A percentile compares a stretch with the other conserved stretches of the same genome.
phyloP scores from a whole-genome alignment of 768 basidiomycete genomes.

The Xerocomellus chrysenteron region DNA sequence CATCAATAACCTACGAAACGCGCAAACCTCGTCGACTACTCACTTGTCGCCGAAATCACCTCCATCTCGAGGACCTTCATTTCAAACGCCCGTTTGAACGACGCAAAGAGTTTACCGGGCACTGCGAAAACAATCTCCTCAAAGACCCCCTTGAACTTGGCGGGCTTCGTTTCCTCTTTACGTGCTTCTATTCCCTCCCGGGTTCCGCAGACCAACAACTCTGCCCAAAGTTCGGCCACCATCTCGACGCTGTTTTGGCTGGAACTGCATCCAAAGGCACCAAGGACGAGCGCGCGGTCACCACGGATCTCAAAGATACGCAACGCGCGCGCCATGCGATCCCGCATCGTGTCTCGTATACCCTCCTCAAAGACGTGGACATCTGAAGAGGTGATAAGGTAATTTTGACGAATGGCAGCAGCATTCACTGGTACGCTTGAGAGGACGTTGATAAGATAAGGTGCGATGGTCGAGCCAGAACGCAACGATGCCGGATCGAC shows the following conservation, averaged over 20 bases:
- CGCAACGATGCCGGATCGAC: slow-evolving; percentile 1
- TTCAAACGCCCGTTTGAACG: slow-evolving; percentile 42
- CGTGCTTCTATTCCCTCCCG: slow-evolving; percentile 20
- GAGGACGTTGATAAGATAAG: slow-evolving; percentile 40
- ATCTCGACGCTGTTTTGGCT: slow-evolving; percentile 41
- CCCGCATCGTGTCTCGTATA: slow-evolving; percentile 43
- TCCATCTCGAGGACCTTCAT: slow-evolving; percentile 39
- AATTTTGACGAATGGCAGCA: slow-evolving; percentile 39
- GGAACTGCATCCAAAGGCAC: slow-evolving; percentile 46
- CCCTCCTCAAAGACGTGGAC: slow-evolving; percentile 37
- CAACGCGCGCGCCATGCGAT: slow-evolving; percentile 48
- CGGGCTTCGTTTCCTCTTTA: slow-evolving; percentile 18
- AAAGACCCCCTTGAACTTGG: slow-evolving; percentile 41
- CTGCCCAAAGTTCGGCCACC: slow-evolving; percentile 47
- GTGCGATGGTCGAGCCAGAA: slow-evolving; percentile 34
- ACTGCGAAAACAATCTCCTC: slow-evolving; percentile 45
- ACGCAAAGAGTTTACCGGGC: slow-evolving; percentile 34
- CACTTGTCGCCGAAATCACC: slow-evolving; percentile 29
- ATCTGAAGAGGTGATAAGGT: slow-evolving; percentile 35
- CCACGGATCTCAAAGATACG: slow-evolving; percentile 44
- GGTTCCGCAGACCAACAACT: slow-evolving; percentile 40
- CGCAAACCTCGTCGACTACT: slow-evolving; percentile 8
- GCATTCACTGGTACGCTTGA: slow-evolving; percentile 46
- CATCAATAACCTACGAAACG: background rate
- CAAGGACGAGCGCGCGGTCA: slow-evolving; percentile 40